Conservation (phyloP, 345 rosid genomes). For the Draba incana region DNA sequence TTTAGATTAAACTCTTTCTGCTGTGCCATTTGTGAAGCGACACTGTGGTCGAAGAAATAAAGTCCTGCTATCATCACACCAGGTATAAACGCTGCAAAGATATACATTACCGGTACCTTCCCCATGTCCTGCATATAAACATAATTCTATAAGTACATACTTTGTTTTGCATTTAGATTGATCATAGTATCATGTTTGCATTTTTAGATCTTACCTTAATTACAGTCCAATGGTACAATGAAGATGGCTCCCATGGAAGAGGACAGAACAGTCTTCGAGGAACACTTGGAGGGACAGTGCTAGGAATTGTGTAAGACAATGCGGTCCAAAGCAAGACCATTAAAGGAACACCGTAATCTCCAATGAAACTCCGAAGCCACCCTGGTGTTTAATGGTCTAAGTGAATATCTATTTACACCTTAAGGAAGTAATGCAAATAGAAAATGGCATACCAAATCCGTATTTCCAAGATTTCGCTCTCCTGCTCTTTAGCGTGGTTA, state of each 20-base stretch:
- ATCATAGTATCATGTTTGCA: neutral
- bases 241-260: slow-evolving; percentile 78
- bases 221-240: slow-evolving; percentile 84
- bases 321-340: slow-evolving; percentile 74
- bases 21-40: slow-evolving; percentile 88
- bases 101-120: slow-evolving; percentile 68
- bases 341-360: slow-evolving; percentile 83
- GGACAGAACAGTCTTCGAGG: slow-evolving; percentile 78
- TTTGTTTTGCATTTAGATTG: neutral
- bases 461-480: slow-evolving; percentile 71
- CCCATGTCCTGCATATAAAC: slow-evolving; percentile 67
- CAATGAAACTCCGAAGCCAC: slow-evolving; percentile 67
- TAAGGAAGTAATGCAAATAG: slow-evolving; percentile 4
- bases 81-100: slow-evolving; percentile 75
- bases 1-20: slow-evolving; percentile 80
- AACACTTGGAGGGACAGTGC: slow-evolving; percentile 51
- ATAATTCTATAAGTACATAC: slow-evolving; percentile 2
- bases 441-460: slow-evolving; percentile 49
- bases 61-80: slow-evolving; percentile 85
- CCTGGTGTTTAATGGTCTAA: slow-evolving; percentile 41
- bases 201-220: slow-evolving; percentile 54
- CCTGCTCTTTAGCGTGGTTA: slow-evolving; percentile 64
- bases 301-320: slow-evolving; percentile 59
- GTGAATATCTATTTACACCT: neutral
- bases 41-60: slow-evolving; percentile 90